phyloP scores from a whole-genome alignment of 805 yeast genomes.

The Ogataea trehalophila region DNA sequence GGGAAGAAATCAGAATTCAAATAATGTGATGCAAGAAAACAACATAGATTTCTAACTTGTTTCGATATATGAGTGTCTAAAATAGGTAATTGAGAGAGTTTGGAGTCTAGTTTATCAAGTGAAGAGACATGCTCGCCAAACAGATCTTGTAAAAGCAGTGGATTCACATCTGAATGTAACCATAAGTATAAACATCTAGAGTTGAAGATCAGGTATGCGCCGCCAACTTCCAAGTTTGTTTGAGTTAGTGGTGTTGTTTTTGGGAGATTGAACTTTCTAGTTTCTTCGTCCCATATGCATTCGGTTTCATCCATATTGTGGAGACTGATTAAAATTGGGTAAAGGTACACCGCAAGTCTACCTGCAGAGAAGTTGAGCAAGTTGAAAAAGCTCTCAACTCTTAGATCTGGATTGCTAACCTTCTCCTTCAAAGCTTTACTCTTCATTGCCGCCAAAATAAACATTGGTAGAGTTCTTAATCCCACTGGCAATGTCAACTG shows the following conservation, averaged over 20 bases:
- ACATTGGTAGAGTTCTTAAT: conserved; percentile 64
- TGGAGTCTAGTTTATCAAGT: conserved; percentile 43
- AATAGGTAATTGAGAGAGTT: conserved; percentile 58
- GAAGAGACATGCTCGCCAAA: conserved; percentile 53
- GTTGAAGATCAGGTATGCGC: conserved; percentile 74
- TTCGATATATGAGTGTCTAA: conserved; percentile 62
- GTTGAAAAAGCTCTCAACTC: conserved; percentile 50
- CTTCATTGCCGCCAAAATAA: conserved; percentile 66
- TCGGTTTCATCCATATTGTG: conserved; percentile 62
- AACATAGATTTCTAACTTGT: conserved; percentile 61
- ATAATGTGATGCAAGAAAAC: conserved; percentile 43
- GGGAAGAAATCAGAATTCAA: conserved; percentile 38
- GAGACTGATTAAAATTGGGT: conserved; percentile 74
- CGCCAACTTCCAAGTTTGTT: conserved; percentile 49
- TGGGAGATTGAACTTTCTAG: conserved; percentile 45
- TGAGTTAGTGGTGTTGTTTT: conserved; percentile 41
- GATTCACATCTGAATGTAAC: conserved; percentile 66
- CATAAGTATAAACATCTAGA: conserved; percentile 57
- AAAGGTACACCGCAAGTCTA: conserved; percentile 57
- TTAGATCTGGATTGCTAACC: conserved; percentile 53
- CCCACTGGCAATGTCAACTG: conserved; percentile 81
- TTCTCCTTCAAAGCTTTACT: conserved; percentile 53
- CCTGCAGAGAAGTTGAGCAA: conserved; percentile 53
- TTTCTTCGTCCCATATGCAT: conserved; percentile 40
- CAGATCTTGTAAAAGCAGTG: conserved; percentile 64